Evolutionary conservation across 2,329 filamentous ascomycete genomes (phyloP).

Genomic region (Lojkania enalia): DNA sequence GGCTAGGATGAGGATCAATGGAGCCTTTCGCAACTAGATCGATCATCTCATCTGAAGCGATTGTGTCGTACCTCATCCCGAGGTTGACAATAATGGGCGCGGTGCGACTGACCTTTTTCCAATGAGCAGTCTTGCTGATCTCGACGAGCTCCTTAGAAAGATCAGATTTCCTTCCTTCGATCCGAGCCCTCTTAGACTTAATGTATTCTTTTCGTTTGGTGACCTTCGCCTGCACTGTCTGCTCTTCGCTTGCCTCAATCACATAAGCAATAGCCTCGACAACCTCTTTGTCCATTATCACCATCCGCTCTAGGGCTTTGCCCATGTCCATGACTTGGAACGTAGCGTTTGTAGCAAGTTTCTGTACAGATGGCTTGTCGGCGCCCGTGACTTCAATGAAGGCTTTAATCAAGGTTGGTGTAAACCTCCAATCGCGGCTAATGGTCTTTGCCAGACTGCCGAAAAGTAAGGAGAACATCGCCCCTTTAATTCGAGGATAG

Average conservation of each 20-base stretch:
- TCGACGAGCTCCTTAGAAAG: conserved; percentile 81
- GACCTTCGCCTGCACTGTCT: conserved; percentile 65
- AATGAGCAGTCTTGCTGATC: conserved; percentile 78
- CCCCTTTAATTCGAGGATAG: conserved; percentile 90
- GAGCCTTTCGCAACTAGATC: conserved; percentile 80
- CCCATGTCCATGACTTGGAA: conserved; percentile 92
- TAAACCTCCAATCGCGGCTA: conserved; percentile 90
- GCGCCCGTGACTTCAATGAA: conserved; percentile 89
- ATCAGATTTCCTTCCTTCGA: conserved; percentile 81
- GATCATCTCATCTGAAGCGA: conserved; percentile 80
- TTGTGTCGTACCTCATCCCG: conserved; percentile 85
- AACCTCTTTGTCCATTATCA: conserved; percentile 73
- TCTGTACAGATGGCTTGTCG: conserved; percentile 93
- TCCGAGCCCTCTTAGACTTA: conserved; percentile 70
- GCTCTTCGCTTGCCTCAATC: conserved; percentile 39
- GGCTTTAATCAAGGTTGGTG: conserved; percentile 82
- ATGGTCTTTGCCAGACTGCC: conserved; percentile 87
- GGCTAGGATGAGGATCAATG: conserved; percentile 85
- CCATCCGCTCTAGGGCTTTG: conserved; percentile 81
- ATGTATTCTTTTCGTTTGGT: conserved; percentile 73
- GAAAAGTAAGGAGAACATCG: conserved; percentile 86
- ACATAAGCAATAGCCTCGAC: conserved; percentile 64
- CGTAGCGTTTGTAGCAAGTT: conserved; percentile 76
- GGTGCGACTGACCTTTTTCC: conserved; percentile 92
- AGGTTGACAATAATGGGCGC: conserved; percentile 89